Percentiles rank a stretch among this genome's conserved stretches.
phyloP scores from a whole-genome alignment of 2,329 filamentous ascomycete species.

The Aurifilum marmelostoma region DNA sequence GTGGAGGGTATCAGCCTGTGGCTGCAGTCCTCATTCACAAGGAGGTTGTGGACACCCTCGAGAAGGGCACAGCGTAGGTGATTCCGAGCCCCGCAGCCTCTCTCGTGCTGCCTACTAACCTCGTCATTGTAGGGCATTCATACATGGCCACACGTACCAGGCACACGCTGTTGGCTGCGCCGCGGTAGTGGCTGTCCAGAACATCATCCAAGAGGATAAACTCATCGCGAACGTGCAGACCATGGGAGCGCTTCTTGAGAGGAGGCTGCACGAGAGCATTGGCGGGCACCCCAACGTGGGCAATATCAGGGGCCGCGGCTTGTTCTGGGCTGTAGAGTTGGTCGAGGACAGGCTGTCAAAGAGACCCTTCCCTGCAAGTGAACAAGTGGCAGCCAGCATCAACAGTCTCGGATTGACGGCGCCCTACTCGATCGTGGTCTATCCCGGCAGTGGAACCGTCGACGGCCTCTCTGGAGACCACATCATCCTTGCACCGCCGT shows the following conservation, averaged over 20 bases:
- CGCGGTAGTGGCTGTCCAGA: conserved; percentile 46
- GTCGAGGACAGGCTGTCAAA: conserved; percentile 42
- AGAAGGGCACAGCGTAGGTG: conserved; percentile 43
- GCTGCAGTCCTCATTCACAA: conserved; percentile 60
- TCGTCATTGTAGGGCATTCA: conserved; percentile 46
- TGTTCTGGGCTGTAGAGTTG: conserved; percentile 51
- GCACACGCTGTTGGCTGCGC: conserved; percentile 45
- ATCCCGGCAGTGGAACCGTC: conserved; percentile 64
- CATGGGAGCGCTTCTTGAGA: conserved; percentile 39
- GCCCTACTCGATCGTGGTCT: conserved; percentile 52
- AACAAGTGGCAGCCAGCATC: conserved; percentile 40
- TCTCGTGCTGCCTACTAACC: conserved; percentile 11
- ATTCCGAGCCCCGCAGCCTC: neutral
- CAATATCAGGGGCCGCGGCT: conserved; percentile 46
- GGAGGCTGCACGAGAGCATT: conserved; percentile 37
- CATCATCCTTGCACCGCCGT: conserved; percentile 70
- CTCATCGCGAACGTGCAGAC: conserved; percentile 41
- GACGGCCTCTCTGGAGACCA: conserved; percentile 68
- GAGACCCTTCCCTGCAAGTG: conserved; percentile 39
- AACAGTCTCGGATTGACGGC: conserved; percentile 38
- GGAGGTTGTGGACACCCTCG: conserved; percentile 52
- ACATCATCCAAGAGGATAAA: conserved; percentile 41
- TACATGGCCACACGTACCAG: conserved; percentile 64
- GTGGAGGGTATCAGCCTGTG: conserved; percentile 63
- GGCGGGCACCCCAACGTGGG: conserved; percentile 44